Evolutionary conservation across 2,329 filamentous ascomycete genomes (phyloP), one percentile per base, ranked within the genome.

Genomic region (Fusarium torreyae): DNA sequence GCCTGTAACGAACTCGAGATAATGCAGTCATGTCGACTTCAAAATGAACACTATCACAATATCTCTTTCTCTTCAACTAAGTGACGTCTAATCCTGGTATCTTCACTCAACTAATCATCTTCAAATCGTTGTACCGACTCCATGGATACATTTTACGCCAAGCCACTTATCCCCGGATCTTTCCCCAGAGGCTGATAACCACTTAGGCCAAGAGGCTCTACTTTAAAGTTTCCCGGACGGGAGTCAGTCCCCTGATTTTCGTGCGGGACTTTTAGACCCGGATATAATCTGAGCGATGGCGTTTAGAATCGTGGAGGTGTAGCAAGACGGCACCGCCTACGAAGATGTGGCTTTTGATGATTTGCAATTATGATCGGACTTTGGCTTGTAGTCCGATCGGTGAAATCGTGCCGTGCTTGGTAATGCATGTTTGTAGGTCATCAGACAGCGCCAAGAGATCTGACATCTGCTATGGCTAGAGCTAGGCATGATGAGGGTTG

Each of bases 11-110:
- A 48, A 42, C 62, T 60, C 26, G 26, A 64, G 53, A 64, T 65
- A 62, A 68, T 67, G 59, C 56, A 65, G 60, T 58, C 63, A 74
- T 62, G 57, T 40, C 45, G 46, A 68, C 53, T 69, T 46, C n/a
- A 57, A 54, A 57, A 40, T 8, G 7, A 24, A 40, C 22, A 15
- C 14, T 54, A 60, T 17, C 45, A 33, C 24, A 40, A 7, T 59
- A 31, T 13, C 18, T 14, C 22, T 13, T 5, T n/a, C 24, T 18
- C 18, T 20, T 22, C 31, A 26, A n/a, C 22, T 14, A 48, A 55
- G 59, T 60, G 60, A 68, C 22, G 40, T 60, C 20, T 31, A 24
- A 13, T 39, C 31, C 18, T 17, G 65, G 33, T 15, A 13, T 20
- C 20, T 42, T 40, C 46, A 53, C 60, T 42, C 52, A 48, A 42